Evolutionary conservation across 495 filamentous ascomycete genomes (phyloP), one percentile per base, ranked within the genome.

Genomic region (Neurospora sp.): DNA sequence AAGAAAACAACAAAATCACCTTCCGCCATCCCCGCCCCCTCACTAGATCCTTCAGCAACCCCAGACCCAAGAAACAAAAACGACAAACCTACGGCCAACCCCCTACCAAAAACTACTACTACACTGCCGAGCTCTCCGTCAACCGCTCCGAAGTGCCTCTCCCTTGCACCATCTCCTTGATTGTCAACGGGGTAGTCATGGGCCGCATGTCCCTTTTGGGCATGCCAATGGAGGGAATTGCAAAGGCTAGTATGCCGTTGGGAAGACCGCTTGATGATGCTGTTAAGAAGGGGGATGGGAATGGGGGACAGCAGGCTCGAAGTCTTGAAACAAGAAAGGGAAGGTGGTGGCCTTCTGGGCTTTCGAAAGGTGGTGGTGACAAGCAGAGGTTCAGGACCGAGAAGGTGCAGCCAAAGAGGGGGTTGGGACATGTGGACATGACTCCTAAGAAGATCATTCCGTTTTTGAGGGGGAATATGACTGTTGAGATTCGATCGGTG

Each of bases 61-160:
- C 48, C 11, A 31, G 20, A 46, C 0, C 31, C 31, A 3, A 9
- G 20, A 59, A 35, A 0, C 46, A 22, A 4, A 66, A 66, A 8
- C 53, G 53, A 18, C 53, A 66, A 66, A 1, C 53, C 12, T 66
- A 66, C 27, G 53, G 53, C 5, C 53, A 66, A 66, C 2, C 11
- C 12, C 53, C 12, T 4, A 31, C 14, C 27, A 66, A 35, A 35
- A 66, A 66, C 14, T 66, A 66, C 22, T 78, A 83, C 71, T 83
- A 82, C 75, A 78, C 78, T 14, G 77, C 79, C 3, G 74, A 80
- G 22, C 61, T 84, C 40, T 46, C 74, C 3, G 78, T 81, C 9
- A 73, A 83, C n/a, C 74, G 81, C 20, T 73, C 75, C 3, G 76
- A 80, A 38, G 69, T 83, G 8, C 73, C 72, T 6, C 75, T 82